phyloP scores from a whole-genome alignment of 1,139 yeast species.

The Hanseniaspora uvarum region DNA sequence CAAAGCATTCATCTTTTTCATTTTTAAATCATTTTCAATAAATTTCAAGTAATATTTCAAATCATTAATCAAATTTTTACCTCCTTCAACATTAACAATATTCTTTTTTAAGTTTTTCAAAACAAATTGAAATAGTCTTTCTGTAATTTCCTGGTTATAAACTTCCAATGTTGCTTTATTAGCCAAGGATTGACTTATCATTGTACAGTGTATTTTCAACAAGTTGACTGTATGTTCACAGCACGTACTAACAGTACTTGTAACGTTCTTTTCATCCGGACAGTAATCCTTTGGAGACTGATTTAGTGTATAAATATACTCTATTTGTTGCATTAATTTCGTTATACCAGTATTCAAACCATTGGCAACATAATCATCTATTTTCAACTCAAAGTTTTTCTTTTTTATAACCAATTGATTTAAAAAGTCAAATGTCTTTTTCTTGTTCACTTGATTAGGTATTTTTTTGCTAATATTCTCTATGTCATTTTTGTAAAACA shows the following conservation, averaged over 20 bases:
- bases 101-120: conserved; percentile 64
- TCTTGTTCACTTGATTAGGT: conserved; percentile 40
- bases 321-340: conserved; percentile 70
- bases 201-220: conserved; percentile 60
- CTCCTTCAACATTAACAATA: conserved; percentile 69
- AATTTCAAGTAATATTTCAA: conserved; percentile 69
- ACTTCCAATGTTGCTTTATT: conserved; percentile 84
- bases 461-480: conserved; percentile 37
- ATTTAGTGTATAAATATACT: conserved; percentile 40
- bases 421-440: conserved; percentile 54
- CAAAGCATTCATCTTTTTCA: conserved; percentile 60
- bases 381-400: conserved; percentile 63
- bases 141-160: conserved; percentile 87
- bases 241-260: conserved; percentile 61
- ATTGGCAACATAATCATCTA: conserved; percentile 84
- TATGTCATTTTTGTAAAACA: conserved; percentile 81
- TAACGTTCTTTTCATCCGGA: conserved; percentile 31
- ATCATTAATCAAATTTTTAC: conserved; percentile 64
- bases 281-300: conserved; percentile 48
- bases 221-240: conserved; percentile 54
- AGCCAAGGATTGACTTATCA: conserved; percentile 63
- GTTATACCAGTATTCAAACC: conserved; percentile 87
- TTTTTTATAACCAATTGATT: conserved; percentile 74
- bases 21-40: conserved; percentile 49
- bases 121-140: conserved; percentile 65